phyloP scores from a whole-genome alignment of 2,329 filamentous ascomycete genomes.

The Botrytis tulipae region DNA sequence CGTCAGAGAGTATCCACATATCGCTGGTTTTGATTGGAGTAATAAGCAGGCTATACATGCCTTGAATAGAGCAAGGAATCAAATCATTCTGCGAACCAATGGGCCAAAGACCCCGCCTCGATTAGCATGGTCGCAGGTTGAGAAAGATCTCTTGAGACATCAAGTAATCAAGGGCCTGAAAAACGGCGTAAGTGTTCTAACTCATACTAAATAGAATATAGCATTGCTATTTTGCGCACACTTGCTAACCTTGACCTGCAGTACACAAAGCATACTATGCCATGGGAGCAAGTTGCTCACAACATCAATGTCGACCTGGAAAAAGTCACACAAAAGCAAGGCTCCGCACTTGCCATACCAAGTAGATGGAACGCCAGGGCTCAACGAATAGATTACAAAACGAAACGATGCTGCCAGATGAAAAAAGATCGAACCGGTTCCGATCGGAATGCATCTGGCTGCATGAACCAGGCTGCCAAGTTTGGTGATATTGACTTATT shows the following conservation, averaged over 20 bases:
- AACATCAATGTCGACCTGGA: conserved; percentile 12
- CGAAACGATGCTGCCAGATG: neutral
- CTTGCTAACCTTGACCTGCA: neutral
- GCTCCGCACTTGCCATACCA: neutral
- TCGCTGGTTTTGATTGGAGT: conserved; percentile 23
- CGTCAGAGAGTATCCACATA: conserved; percentile 18
- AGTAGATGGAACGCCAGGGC: conserved; percentile 4
- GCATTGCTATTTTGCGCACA: neutral
- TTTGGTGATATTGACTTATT: conserved; percentile 3
- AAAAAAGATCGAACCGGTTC: neutral
- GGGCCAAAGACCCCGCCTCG: neutral
- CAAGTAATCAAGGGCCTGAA: conserved; percentile 1
- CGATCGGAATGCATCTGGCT: neutral
- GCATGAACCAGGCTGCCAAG: conserved; percentile 6
- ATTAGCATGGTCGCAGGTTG: conserved; percentile 17
- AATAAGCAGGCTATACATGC: neutral
- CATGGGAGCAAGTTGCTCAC: conserved; percentile 15
- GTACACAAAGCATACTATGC: conserved; percentile 10
- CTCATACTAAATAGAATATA: too few relatives aligned
- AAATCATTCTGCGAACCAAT: conserved; percentile 12
- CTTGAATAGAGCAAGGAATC: conserved; percentile 20
- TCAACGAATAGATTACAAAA: neutral
- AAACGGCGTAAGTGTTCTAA: neutral
- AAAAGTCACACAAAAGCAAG: neutral
- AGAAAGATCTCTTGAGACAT: conserved; percentile 17